These are phyloP conservation scores for Afroboletus lepidellus DNA, from an alignment of 1,284 basidiomycete genomes.

Conservation along the genomic window DNA sequence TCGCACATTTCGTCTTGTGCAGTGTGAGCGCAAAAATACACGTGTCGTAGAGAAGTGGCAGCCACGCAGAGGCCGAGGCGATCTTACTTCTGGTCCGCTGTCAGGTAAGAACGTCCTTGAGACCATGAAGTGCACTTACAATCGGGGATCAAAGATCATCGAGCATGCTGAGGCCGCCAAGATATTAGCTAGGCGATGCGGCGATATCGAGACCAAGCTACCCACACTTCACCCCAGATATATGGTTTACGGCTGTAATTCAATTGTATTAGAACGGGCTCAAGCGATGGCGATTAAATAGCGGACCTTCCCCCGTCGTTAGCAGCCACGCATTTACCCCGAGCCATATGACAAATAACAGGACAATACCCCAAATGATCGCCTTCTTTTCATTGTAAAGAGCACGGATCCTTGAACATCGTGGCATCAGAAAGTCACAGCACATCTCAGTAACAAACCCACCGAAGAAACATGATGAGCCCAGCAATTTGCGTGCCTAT, in stretches of 20 bases:
- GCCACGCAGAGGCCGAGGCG: slow-evolving; percentile 45
- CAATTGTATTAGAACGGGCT: slow-evolving; percentile 4
- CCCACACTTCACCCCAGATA: slow-evolving; percentile 14
- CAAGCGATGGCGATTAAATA: neutral
- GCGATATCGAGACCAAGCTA: neutral
- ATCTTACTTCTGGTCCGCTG: slow-evolving; percentile 15
- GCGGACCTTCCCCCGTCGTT: slow-evolving; percentile 24
- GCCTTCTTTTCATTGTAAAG: slow-evolving; percentile 16
- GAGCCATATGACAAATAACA: slow-evolving; percentile 34
- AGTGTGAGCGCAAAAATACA: slow-evolving; percentile 40
- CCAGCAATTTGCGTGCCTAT: slow-evolving; percentile 42
- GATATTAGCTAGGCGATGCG: neutral
- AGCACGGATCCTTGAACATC: slow-evolving; percentile 11
- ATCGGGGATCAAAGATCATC: slow-evolving; percentile 36
- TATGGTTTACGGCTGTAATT: slow-evolving; percentile 19
- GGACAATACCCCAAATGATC: slow-evolving; percentile 24
- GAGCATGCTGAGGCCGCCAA: slow-evolving; percentile 37
- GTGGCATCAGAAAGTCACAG: neutral
- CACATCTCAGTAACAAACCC: neutral
- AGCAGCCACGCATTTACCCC: slow-evolving; percentile 43
- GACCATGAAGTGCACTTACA: slow-evolving; percentile 4
- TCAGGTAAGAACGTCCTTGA: neutral
- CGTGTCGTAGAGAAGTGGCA: slow-evolving; percentile 47
- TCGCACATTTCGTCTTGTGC: slow-evolving; percentile 27
- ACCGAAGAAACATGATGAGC: slow-evolving; percentile 50